Conservation (phyloP, 352 stramenopile species). For the Phytophthora pluvialis region DNA sequence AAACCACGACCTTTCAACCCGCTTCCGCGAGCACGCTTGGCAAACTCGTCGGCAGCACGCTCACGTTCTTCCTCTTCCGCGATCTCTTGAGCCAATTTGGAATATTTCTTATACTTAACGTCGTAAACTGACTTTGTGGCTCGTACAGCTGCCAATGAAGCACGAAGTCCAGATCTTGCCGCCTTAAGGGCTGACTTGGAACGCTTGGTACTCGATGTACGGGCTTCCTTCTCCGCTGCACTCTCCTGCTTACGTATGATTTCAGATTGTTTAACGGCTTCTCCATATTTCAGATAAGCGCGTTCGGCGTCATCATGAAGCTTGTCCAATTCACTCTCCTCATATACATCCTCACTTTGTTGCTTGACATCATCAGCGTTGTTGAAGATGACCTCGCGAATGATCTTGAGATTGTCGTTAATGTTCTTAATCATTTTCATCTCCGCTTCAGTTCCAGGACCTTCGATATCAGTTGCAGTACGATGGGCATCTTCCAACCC, state of each 20-base stretch:
- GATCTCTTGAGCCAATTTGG: not conserved
- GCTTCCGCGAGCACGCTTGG: not conserved
- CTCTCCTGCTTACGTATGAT: not conserved
- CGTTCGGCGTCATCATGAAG: slow-evolving; percentile 16
- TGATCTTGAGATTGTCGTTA: slow-evolving; percentile 15
- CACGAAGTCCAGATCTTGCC: slow-evolving; percentile 5
- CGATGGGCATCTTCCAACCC: slow-evolving; percentile 5
- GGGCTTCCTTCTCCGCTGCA: not conserved
- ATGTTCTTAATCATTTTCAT: slow-evolving; percentile 12
- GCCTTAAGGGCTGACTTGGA: slow-evolving; percentile 2
- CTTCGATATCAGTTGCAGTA: slow-evolving; percentile 14
- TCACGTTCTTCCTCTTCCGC: not conserved
- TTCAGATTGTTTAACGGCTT: slow-evolving; percentile 18
- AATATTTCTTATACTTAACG: slow-evolving; percentile 7
- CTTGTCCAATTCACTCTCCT: slow-evolving; percentile 1
- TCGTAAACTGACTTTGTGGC: slow-evolving; percentile 16
- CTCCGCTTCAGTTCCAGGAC: slow-evolving; percentile 2
- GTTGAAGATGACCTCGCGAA: not conserved
- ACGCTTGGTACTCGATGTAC: no score
- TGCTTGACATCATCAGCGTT: not conserved
- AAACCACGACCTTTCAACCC: slow-evolving; percentile 1
- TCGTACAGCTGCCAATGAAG: not conserved
- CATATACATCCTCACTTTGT: not conserved
- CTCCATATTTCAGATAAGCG: slow-evolving; percentile 12
- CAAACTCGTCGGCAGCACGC: not conserved